These are phyloP conservation scores for Phytophthora ohioensis DNA, from an alignment of 352 stramenopile species.

Conservation along the genomic window DNA sequence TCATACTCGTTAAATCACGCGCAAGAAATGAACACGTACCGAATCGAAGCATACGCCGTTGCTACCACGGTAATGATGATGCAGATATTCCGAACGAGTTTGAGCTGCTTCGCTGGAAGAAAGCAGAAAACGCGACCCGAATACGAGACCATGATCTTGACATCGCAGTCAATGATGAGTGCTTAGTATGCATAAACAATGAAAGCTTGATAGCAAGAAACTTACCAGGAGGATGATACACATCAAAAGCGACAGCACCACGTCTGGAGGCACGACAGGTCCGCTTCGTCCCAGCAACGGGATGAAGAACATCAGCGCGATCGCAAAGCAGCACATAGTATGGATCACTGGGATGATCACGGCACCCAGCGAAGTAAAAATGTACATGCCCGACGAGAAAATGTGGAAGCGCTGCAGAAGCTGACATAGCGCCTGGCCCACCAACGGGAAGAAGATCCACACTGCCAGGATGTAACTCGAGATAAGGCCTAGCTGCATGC, in stretches of 20 bases:
- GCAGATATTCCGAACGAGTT: conserved; percentile 47
- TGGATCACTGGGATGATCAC: conserved; percentile 70
- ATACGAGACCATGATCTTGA: conserved; percentile 62
- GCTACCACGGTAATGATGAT: conserved; percentile 46
- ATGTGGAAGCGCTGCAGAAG: conserved; percentile 46
- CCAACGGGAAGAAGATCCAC: conserved; percentile 71
- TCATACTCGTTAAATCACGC: not conserved
- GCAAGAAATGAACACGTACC: conserved; percentile 36
- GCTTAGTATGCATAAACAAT: too few species aligned
- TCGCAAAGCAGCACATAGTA: conserved; percentile 59
- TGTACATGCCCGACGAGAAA: conserved; percentile 53
- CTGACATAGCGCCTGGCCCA: conserved; percentile 56
- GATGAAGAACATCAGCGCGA: conserved; percentile 81
- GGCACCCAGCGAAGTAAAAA: conserved; percentile 57
- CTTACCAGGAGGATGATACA: conserved; percentile 58
- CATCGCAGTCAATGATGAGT: conserved; percentile 18
- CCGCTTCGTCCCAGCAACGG: conserved; percentile 74
- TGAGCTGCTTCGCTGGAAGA: conserved; percentile 52
- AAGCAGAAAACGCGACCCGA: conserved; percentile 80
- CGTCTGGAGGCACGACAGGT: conserved; percentile 60
- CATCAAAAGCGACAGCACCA: conserved; percentile 62
- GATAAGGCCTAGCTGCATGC: conserved; percentile 55
- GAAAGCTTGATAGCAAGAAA: not conserved
- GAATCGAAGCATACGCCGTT: conserved; percentile 57
- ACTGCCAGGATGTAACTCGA: conserved; percentile 70